Conservation (phyloP, 2,329 filamentous ascomycete genomes). For the Emergomyces africanus region DNA sequence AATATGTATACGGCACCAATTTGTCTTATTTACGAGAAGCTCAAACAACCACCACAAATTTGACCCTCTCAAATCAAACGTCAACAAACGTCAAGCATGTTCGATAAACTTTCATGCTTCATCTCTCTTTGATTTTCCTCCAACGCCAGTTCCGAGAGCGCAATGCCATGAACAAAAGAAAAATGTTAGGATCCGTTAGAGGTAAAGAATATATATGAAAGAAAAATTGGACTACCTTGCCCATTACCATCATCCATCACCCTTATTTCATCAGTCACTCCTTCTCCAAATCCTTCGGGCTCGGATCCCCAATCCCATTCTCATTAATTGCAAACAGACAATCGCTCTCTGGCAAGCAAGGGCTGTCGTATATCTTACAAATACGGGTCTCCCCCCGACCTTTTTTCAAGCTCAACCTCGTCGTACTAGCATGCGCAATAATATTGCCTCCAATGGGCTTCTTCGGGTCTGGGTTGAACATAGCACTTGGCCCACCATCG, state of each 20-base stretch:
- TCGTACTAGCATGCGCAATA: constrained; percentile 94
- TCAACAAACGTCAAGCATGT: background rate
- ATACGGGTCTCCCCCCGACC: constrained; percentile 89
- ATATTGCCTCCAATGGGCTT: constrained; percentile 99
- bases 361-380: constrained; percentile 98
- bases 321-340: constrained; percentile 95
- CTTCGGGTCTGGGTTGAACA: constrained; percentile 99
- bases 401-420: constrained; percentile 87
- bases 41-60: background rate
- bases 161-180: background rate
- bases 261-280: constrained; percentile 37
- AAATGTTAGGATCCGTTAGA: background rate
- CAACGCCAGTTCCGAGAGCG: background rate
- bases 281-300: constrained; percentile 90
- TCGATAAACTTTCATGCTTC: background rate
- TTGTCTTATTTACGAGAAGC: background rate
- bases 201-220: background rate
- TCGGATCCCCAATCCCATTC: constrained; percentile 91
- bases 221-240: background rate
- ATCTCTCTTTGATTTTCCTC: background rate
- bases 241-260: background rate
- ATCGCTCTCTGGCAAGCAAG: constrained; percentile 91
- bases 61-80: background rate
- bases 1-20: background rate
- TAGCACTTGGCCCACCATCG: constrained; percentile 85